A percentile compares a stretch with the other conserved stretches of the same genome.
These are phyloP conservation scores for Pseudozyma tsukubaensis DNA, from an alignment of 1,284 basidiomycete genomes.

Conservation along the genomic window DNA sequence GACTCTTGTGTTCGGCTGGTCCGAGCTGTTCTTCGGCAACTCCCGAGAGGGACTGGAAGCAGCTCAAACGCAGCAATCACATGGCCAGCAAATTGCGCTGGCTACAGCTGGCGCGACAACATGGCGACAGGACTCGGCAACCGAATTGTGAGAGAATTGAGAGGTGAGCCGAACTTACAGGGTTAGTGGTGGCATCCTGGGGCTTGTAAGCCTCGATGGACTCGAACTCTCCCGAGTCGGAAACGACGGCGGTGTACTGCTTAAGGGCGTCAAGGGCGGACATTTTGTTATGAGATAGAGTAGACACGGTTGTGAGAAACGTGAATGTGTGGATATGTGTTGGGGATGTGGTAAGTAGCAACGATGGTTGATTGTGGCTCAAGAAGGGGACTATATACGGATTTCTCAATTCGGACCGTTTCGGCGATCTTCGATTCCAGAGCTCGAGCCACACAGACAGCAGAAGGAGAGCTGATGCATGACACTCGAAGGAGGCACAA, in stretches of 20 bases:
- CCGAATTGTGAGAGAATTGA: neutral
- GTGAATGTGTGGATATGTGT: conserved; percentile 7
- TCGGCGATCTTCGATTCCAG: neutral
- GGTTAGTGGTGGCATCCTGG: conserved; percentile 69
- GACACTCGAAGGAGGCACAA: no score
- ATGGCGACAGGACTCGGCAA: neutral
- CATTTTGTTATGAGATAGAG: conserved; percentile 24
- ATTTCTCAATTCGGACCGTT: neutral
- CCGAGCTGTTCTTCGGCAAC: neutral
- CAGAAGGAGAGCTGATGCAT: neutral
- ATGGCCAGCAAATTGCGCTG: neutral
- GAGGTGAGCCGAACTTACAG: conserved; percentile 44
- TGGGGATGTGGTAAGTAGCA: neutral
- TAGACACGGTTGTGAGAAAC: neutral
- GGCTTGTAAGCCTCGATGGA: conserved; percentile 68
- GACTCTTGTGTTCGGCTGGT: neutral
- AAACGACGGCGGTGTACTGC: conserved; percentile 67
- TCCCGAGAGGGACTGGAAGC: no score
- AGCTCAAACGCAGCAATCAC: neutral
- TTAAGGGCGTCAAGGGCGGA: conserved; percentile 65
- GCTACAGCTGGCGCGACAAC: neutral
- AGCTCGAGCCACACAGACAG: no score
- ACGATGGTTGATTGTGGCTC: no score
- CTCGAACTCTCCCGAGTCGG: conserved; percentile 69
- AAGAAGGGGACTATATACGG: neutral